Evolutionary conservation across 75 land plant genomes (phyloP), one percentile per base, ranked within the genome.

Genomic region (Sequoia sempervirens): DNA sequence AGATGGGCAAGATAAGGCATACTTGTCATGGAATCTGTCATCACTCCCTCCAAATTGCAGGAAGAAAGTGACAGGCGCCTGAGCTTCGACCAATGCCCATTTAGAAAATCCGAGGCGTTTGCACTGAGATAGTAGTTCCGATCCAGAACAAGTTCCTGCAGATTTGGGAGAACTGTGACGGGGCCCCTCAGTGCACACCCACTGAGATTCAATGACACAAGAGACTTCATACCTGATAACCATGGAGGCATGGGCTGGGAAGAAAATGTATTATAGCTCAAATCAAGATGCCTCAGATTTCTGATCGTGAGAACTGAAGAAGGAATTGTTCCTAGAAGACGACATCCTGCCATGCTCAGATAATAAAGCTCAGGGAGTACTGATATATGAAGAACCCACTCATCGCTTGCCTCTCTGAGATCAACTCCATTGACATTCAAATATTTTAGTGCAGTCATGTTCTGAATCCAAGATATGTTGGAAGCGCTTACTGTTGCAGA

Each of bases 321-420:
- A 45, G 88, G 88, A 61, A 87, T 38, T 20, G 81, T 32, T 28
- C 89, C 89, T 10, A n/a, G 15, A 32, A 88, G 72, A 26, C 37
- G 30, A 32, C 81, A 80, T 30, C 81, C 81, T 34, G 56, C 50
- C 81, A 80, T 43, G 37, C 6, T 28, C 12, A 80, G 56, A 80
- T 80, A 52, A 28, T 30, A n/a, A 52, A 50, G 81, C 36, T 50
- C 20, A 17, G 56, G 15, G 13, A 80, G 81, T 3, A 20, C 36
- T 47, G 56, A 80, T 45, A 80, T 32, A 52, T 45, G 43, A 30
- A 28, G 36, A 47, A 17, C 81, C 81, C 81, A 80, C 34, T 14
- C n/a, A 52, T 52, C 0, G 13, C 81, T 80, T 28, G 56, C 34
- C 18, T 45, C 3, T 45, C 56, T 80, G 37, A 80, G 56, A 80